phyloP scores from a whole-genome alignment of 345 rosid species.

The thale cress (Arabidopsis thaliana) region TAIR10.1 NC_003070.9:2360501-2361000 shows the following conservation, averaged over 20 bases:
- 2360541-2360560: slow-evolving; percentile 76
- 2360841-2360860: slow-evolving; percentile 69
- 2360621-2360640: slow-evolving; percentile 92
- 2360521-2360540: slow-evolving; percentile 91
- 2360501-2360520: slow-evolving; percentile 75
- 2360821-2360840: slow-evolving; percentile 41
- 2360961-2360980: slow-evolving; percentile 75
- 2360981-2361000: slow-evolving; percentile 83
- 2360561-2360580: slow-evolving; percentile 91
- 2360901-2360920: slow-evolving; percentile 83
- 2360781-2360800: slow-evolving; percentile 4
- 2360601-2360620: slow-evolving; percentile 88
- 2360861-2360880: slow-evolving; percentile 83
- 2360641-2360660: slow-evolving; percentile 86
- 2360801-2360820: background rate
- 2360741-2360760: slow-evolving; percentile 57
- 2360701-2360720: slow-evolving; percentile 80
- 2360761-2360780: background rate
- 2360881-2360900: slow-evolving; percentile 67
- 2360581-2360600: slow-evolving; percentile 86
- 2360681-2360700: slow-evolving; percentile 75
- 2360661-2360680: slow-evolving; percentile 80
- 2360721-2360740: slow-evolving; percentile 58
- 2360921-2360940: slow-evolving; percentile 77
- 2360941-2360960: slow-evolving; percentile 80